phyloP scores from a whole-genome alignment of 768 basidiomycete genomes.

The Pleurotus giganteus region DNA sequence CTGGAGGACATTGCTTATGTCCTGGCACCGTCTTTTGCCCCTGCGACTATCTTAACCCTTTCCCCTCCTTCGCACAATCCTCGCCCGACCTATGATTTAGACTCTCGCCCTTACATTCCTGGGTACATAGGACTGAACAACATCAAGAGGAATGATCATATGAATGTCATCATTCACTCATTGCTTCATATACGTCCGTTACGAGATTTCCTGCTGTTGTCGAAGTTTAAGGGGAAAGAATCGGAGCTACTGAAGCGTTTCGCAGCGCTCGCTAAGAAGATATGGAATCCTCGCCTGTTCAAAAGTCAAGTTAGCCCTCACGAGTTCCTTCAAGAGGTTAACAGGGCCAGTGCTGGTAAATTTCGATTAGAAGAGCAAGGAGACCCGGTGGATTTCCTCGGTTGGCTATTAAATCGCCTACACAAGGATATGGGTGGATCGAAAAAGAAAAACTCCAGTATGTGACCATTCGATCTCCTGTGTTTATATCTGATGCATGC shows the following conservation, averaged over 20 bases:
- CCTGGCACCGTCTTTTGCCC: constrained; percentile 84
- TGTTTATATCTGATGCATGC: constrained; percentile 12
- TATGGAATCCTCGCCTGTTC: constrained; percentile 96
- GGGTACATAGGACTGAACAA: constrained; percentile 98
- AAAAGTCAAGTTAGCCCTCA: constrained; percentile 99
- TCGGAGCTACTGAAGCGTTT: constrained; percentile 89
- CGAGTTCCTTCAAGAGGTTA: constrained; percentile 97
- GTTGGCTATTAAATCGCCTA: constrained; percentile 92
- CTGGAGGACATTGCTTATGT: constrained; percentile 93
- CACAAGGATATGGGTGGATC: constrained; percentile 94
- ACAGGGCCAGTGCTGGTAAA: constrained; percentile 82
- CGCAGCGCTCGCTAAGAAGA: constrained; percentile 81
- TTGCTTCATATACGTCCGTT: constrained; percentile 89
- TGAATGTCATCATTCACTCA: constrained; percentile 95
- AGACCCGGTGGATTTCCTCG: constrained; percentile 93
- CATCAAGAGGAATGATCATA: constrained; percentile 95
- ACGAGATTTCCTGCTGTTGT: constrained; percentile 83
- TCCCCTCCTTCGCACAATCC: constrained; percentile 57
- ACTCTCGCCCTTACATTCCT: constrained; percentile 78
- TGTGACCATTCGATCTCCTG: constrained; percentile 26
- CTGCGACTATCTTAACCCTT: constrained; percentile 47
- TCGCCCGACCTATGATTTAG: constrained; percentile 84
- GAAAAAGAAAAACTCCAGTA: constrained; percentile 90
- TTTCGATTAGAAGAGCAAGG: constrained; percentile 94
- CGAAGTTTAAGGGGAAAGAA: constrained; percentile 69